These are phyloP conservation scores for Austropuccinia psidii DNA, from an alignment of 1,284 basidiomycete species.

Conservation along the genomic window DNA sequence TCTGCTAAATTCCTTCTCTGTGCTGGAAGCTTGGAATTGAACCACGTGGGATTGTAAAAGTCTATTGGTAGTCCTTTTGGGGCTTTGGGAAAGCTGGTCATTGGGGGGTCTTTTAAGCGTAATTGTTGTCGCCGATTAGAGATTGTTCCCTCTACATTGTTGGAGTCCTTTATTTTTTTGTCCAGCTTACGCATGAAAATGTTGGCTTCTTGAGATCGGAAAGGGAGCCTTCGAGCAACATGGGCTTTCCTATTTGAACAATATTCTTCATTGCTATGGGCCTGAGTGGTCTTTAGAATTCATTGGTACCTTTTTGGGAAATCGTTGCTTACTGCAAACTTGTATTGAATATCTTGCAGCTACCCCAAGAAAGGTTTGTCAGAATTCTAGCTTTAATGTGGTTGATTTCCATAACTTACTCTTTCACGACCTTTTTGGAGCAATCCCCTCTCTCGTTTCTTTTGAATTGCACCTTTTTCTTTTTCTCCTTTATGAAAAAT, in stretches of 20 bases:
- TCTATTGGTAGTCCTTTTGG: constrained; percentile 12
- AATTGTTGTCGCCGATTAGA: not conserved
- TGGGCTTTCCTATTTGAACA: not conserved
- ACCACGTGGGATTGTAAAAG: constrained; percentile 13
- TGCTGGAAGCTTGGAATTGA: not conserved
- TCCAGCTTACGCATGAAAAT: not conserved
- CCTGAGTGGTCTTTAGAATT: not conserved
- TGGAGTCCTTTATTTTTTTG: not conserved
- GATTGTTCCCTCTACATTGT: not conserved
- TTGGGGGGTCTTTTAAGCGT: not conserved
- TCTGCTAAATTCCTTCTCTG: not conserved
- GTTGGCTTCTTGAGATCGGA: not conserved
- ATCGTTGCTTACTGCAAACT: not conserved
- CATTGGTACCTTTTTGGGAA: not conserved
- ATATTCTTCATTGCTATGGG: constrained; percentile 9
- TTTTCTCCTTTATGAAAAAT: not conserved
- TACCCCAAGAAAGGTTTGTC: too few relatives aligned
- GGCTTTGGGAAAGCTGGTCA: not conserved
- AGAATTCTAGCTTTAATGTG: too few relatives aligned
- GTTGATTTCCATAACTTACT: too few relatives aligned
- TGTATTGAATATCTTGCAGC: not conserved
- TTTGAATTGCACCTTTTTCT: too few relatives aligned
- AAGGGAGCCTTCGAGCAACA: not conserved
- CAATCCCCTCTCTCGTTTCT: too few relatives aligned
- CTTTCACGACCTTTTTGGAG: too few relatives aligned